A percentile compares a stretch with the other conserved stretches of the same genome.
phyloP scores from a whole-genome alignment of 2,329 filamentous ascomycete species.

The Thelonectria discophora region DNA sequence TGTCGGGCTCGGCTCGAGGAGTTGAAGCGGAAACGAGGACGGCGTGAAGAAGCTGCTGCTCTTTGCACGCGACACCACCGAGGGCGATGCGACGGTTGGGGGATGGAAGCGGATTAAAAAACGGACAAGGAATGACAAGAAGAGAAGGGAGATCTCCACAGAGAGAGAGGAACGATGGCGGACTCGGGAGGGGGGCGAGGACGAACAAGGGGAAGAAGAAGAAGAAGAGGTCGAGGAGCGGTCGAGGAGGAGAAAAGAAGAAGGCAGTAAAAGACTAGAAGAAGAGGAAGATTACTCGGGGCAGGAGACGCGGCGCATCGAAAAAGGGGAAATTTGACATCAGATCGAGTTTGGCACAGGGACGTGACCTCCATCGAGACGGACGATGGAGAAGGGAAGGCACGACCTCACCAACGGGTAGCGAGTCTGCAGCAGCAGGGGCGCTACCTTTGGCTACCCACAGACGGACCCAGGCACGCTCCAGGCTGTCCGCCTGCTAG shows the following conservation, averaged over 20 bases:
- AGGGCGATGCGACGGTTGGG: constrained; percentile 40
- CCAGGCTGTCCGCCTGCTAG: constrained; percentile 1
- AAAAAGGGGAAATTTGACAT: constrained; percentile 52
- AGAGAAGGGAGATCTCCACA: constrained; percentile 41
- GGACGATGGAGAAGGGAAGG: too few species aligned
- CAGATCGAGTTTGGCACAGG: constrained; percentile 32
- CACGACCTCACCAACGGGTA: constrained; percentile 21
- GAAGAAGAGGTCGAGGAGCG: constrained; percentile 43
- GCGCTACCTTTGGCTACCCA: constrained; percentile 22
- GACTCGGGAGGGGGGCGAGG: constrained; percentile 29
- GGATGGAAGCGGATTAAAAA: constrained; percentile 36
- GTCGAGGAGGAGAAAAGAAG: constrained; percentile 42
- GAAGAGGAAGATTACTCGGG: constrained; percentile 34
- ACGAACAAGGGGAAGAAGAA: constrained; percentile 35
- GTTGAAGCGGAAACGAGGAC: neutral
- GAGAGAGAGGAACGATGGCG: constrained; percentile 25
- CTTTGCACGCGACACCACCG: constrained; percentile 32
- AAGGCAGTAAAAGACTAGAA: too few species aligned
- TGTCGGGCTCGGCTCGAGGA: constrained; percentile 8
- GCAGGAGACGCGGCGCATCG: constrained; percentile 39
- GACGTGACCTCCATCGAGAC: too few species aligned
- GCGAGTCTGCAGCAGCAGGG: constrained; percentile 1
- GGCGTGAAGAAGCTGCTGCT: constrained; percentile 11
- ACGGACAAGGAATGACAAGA: constrained; percentile 50
- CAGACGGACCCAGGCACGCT: constrained; percentile 18